phyloP scores from a whole-genome alignment of 768 basidiomycete species.

The Tricholoma saponaceum region DNA sequence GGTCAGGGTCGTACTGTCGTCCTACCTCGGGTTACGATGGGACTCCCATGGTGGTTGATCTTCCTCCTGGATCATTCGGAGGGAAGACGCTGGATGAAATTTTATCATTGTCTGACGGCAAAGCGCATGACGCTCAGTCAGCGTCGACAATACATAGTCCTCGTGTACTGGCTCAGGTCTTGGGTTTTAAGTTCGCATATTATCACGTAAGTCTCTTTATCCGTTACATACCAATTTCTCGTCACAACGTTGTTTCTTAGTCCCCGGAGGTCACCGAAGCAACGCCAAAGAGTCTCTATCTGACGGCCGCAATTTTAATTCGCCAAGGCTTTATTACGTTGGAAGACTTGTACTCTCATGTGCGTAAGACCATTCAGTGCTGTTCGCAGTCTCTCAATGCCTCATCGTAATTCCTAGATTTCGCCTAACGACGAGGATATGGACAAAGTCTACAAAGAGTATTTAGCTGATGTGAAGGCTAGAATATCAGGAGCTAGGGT shows the following conservation, averaged over 20 bases:
- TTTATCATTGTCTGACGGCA: constrained; percentile 48
- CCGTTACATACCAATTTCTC: background rate
- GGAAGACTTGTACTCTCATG: constrained; percentile 92
- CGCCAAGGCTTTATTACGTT: constrained; percentile 85
- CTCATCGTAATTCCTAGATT: constrained; percentile 39
- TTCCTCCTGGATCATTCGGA: constrained; percentile 38
- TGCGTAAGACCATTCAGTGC: constrained; percentile 34
- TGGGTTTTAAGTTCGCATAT: constrained; percentile 96
- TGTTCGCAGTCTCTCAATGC: background rate
- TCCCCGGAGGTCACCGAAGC: constrained; percentile 54
- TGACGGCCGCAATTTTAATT: constrained; percentile 83
- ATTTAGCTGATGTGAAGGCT: constrained; percentile 56
- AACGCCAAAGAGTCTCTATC: constrained; percentile 69
- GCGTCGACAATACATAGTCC: constrained; percentile 32
- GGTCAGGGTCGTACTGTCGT: constrained; percentile 55
- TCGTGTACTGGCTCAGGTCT: constrained; percentile 78
- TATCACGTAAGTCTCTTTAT: constrained; percentile 62
- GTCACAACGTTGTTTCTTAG: constrained; percentile 28
- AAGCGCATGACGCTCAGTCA: constrained; percentile 14
- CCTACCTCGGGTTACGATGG: constrained; percentile 24
- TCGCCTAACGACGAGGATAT: constrained; percentile 75
- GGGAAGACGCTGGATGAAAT: constrained; percentile 69
- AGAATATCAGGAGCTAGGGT: constrained; percentile 65
- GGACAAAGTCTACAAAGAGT: constrained; percentile 61
- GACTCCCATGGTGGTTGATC: constrained; percentile 33